These are phyloP conservation scores for Kazachstania bromeliacearum DNA, from an alignment of 805 yeast species.

Conservation along the genomic window DNA sequence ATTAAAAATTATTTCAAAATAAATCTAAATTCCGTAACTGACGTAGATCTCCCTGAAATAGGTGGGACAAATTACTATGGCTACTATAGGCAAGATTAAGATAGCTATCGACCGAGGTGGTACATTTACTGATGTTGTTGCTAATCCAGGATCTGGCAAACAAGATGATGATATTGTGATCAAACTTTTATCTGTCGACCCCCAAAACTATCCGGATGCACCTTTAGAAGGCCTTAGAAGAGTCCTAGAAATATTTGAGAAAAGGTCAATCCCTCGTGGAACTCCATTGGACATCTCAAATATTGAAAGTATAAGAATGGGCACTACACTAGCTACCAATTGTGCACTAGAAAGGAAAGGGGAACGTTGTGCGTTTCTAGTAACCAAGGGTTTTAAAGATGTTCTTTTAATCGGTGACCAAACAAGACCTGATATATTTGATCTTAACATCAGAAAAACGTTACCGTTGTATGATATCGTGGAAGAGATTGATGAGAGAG, in stretches of 20 bases:
- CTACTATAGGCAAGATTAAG: slow-evolving; percentile 13
- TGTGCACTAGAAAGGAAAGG: slow-evolving; percentile 91
- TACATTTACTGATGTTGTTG: slow-evolving; percentile 75
- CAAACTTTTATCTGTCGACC: slow-evolving; percentile 82
- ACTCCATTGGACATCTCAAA: slow-evolving; percentile 49
- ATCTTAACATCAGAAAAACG: slow-evolving; percentile 63
- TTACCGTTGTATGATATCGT: slow-evolving; percentile 66
- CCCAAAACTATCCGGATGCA: slow-evolving; percentile 79
- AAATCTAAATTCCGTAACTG: too few species aligned
- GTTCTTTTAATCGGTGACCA: slow-evolving; percentile 81
- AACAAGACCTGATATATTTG: slow-evolving; percentile 83
- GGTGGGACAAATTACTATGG: too few species aligned
- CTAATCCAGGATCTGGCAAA: slow-evolving; percentile 38
- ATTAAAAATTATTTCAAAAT: too few species aligned
- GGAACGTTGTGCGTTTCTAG: slow-evolving; percentile 72
- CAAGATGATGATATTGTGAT: slow-evolving; percentile 53
- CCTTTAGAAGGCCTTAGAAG: slow-evolving; percentile 87
- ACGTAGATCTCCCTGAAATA: too few species aligned
- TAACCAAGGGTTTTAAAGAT: slow-evolving; percentile 85
- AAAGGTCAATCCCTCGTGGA: slow-evolving; percentile 47
- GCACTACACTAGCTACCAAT: slow-evolving; percentile 94
- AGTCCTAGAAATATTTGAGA: slow-evolving; percentile 52
- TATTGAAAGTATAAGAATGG: slow-evolving; percentile 71
- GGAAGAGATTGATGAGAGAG: slow-evolving; percentile 81
- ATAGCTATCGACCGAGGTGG: slow-evolving; percentile 67